phyloP scores from a whole-genome alignment of 2,329 filamentous ascomycete species.

The Fusarium humuli region DNA sequence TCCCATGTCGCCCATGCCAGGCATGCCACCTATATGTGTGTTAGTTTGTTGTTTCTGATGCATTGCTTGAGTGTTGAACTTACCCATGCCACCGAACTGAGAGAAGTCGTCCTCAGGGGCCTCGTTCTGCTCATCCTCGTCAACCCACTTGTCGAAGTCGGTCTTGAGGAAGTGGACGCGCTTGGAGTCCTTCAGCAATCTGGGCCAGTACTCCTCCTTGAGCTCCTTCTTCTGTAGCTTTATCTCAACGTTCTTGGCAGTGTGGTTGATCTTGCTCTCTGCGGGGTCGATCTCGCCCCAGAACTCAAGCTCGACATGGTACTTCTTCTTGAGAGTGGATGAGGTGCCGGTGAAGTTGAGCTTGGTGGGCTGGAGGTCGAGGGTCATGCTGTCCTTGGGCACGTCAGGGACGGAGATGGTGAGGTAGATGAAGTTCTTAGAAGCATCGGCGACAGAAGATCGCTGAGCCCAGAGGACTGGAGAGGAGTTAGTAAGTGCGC shows the following conservation, averaged over 20 bases:
- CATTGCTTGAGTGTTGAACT: conserved; percentile 47
- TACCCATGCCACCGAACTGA: conserved; percentile 74
- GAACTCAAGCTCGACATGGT: conserved; percentile 87
- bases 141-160: conserved; percentile 99
- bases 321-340: conserved; percentile 85
- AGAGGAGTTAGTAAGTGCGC: conserved; percentile 17
- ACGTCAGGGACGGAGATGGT: conserved; percentile 92
- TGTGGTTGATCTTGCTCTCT: conserved; percentile 89
- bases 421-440: conserved; percentile 95
- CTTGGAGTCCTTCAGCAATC: conserved; percentile 88
- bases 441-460: conserved; percentile 80
- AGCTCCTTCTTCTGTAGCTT: conserved; percentile 98
- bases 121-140: conserved; percentile 98
- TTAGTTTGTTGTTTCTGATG: conserved; percentile 1
- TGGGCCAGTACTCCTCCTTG: conserved; percentile 94
- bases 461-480: conserved; percentile 98
- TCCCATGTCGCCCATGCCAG: conserved; percentile 57
- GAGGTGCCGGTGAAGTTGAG: conserved; percentile 87
- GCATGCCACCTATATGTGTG: conserved; percentile 62
- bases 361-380: conserved; percentile 82
- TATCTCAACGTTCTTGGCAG: conserved; percentile 86
- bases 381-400: conserved; percentile 77
- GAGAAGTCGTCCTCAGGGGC: conserved; percentile 82
- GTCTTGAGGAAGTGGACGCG: conserved; percentile 98
- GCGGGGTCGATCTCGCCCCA: conserved; percentile 89